Evolutionary conservation across 805 yeast species (phyloP).

Genomic region (Pichia nanzhaoensis): DNA sequence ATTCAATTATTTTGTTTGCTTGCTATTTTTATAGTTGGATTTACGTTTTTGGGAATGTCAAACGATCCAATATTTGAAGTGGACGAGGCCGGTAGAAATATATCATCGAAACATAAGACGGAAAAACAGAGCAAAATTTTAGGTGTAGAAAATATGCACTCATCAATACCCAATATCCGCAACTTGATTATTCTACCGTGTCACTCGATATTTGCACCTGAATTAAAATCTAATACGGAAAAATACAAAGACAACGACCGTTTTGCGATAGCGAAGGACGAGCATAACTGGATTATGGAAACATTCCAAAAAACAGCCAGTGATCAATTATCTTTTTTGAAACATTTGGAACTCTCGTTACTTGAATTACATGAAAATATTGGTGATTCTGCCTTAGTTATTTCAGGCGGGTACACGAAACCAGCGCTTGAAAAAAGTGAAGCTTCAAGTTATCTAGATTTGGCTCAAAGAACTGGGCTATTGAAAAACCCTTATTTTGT

Average conservation of each 20-base stretch:
- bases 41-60: slow-evolving; percentile 7
- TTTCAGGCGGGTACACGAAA: slow-evolving; percentile 67
- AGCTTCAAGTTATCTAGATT: slow-evolving; percentile 50
- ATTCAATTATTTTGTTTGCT: neutral
- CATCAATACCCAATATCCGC: neutral
- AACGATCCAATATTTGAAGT: neutral
- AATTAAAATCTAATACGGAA: neutral
- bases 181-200: slow-evolving; percentile 45
- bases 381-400: slow-evolving; percentile 17
- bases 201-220: slow-evolving; percentile 25
- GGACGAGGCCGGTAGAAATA: neutral
- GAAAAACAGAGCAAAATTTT: neutral
- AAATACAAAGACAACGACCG: neutral
- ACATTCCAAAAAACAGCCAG: slow-evolving; percentile 62
- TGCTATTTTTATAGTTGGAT: slow-evolving; percentile 2
- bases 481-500: slow-evolving; percentile 6
- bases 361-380: slow-evolving; percentile 25
- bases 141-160: neutral
- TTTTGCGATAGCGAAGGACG: slow-evolving; percentile 36
- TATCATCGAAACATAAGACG: slow-evolving; percentile 5
- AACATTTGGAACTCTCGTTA: slow-evolving; percentile 49
- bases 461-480: slow-evolving; percentile 26
- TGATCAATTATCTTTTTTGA: slow-evolving; percentile 59
- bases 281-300: slow-evolving; percentile 60
- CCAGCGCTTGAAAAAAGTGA: slow-evolving; percentile 41